A percentile compares a stretch with the other conserved stretches of the same genome.
Conservation (phyloP, 768 basidiomycete genomes). For the Mycena pura region DNA sequence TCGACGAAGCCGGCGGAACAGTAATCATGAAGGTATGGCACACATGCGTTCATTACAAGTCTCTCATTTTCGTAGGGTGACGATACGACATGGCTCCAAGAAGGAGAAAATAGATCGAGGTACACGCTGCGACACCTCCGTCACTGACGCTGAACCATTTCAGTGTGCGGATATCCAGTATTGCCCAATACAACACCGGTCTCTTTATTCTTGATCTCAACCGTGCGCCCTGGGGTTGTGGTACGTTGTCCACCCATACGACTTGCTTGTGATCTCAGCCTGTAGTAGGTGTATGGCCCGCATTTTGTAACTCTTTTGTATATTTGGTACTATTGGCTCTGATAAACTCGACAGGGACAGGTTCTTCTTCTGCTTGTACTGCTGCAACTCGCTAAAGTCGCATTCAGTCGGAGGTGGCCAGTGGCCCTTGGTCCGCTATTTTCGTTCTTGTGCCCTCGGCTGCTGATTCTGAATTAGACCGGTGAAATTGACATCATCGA, state of each 20-base stretch:
- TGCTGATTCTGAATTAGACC: slow-evolving; percentile 46
- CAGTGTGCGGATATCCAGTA: slow-evolving; percentile 81
- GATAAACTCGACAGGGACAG: slow-evolving; percentile 17
- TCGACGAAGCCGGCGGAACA: slow-evolving; percentile 59
- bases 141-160: background rate
- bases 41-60: too few relatives aligned
- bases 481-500: slow-evolving; percentile 88
- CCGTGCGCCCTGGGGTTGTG: slow-evolving; percentile 89
- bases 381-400: slow-evolving; percentile 4
- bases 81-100: slow-evolving; percentile 59
- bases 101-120: slow-evolving; percentile 69
- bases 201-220: slow-evolving; percentile 86
- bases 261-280: slow-evolving; percentile 5
- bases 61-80: slow-evolving; percentile 51
- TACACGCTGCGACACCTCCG: slow-evolving; percentile 30
- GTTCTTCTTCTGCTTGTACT: slow-evolving; percentile 7
- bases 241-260: slow-evolving; percentile 44
- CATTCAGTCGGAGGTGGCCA: slow-evolving; percentile 52
- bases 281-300: slow-evolving; percentile 76
- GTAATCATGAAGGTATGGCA: slow-evolving; percentile 73
- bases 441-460: background rate
- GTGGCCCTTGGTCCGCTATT: slow-evolving; percentile 68
- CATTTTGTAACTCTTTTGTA: slow-evolving; percentile 64
- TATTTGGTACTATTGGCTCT: background rate
- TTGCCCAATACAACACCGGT: slow-evolving; percentile 71